phyloP scores from a whole-genome alignment of 2,329 filamentous ascomycete species.

The Fusarium sp. region DNA sequence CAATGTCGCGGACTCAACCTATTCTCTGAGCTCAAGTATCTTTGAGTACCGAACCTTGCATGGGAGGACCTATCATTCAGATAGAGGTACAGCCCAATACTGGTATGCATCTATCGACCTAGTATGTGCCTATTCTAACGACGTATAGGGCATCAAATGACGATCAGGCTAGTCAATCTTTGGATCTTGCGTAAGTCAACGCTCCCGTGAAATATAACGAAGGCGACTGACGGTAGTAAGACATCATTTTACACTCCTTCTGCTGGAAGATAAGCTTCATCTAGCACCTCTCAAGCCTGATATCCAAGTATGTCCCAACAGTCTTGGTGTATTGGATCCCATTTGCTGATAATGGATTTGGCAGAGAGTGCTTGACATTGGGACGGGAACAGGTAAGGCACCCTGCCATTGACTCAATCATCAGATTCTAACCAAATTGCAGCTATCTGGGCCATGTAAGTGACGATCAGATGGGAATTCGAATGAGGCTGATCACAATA shows the following conservation, averaged over 20 bases:
- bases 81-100: not conserved
- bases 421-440: rapidly evolving
- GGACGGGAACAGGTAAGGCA: slow-evolving; percentile 3
- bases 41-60: slow-evolving; percentile 6
- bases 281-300: not conserved
- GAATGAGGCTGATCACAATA: rapidly evolving
- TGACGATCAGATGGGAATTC: rapidly evolving
- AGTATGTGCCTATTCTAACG: rapidly evolving
- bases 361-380: slow-evolving; percentile 5
- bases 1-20: not conserved
- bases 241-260: slow-evolving; percentile 1
- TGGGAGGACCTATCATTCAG: slow-evolving; percentile 9
- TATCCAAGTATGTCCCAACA: not conserved
- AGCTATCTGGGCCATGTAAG: slow-evolving; percentile 27
- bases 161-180: slow-evolving; percentile 3
- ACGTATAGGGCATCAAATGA: not conserved
- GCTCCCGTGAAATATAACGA: too few species aligned
- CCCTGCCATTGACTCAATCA: rapidly evolving
- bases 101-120: rapidly evolving
- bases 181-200: slow-evolving; percentile 5
- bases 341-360: not conserved
- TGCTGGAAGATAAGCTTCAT: slow-evolving; percentile 1
- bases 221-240: not conserved
- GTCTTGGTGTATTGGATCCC: too few species aligned
- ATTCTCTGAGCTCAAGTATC: slow-evolving; percentile 7